phyloP scores from a whole-genome alignment of 1,139 yeast species.

The Yamadazyma dushanensis region DNA sequence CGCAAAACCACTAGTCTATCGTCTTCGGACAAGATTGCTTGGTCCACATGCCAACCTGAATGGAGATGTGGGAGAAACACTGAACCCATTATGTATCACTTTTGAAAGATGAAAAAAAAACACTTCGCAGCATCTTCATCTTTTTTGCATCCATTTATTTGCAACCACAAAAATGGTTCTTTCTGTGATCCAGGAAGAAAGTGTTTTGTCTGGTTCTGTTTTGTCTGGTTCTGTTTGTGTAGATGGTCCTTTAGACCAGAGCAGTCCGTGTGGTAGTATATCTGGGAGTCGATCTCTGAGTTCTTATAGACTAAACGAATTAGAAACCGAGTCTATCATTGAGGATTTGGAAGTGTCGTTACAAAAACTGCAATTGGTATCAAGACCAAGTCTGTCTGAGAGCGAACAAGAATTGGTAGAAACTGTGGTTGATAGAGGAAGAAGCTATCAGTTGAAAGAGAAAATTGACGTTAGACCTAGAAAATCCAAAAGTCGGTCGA shows the following conservation, averaged over 20 bases:
- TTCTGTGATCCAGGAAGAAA: no score
- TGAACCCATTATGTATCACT: slow-evolving; percentile 64
- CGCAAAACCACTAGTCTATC: slow-evolving; percentile 85
- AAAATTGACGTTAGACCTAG: no score
- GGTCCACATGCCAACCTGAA: slow-evolving; percentile 96
- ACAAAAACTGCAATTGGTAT: background rate
- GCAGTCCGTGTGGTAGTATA: no score
- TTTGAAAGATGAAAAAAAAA: background rate
- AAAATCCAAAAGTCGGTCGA: no score
- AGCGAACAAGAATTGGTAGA: background rate
- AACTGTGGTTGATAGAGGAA: slow-evolving; percentile 11
- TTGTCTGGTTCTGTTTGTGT: no score
- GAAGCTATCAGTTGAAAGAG: slow-evolving; percentile 8
- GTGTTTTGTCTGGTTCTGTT: no score
- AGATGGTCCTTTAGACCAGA: background rate
- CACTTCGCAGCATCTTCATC: background rate
- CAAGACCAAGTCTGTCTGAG: background rate
- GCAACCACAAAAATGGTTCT: background rate
- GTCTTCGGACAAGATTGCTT: slow-evolving; percentile 83
- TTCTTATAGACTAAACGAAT: slow-evolving; percentile 4
- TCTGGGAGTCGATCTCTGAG: no score
- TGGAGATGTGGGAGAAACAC: slow-evolving; percentile 83
- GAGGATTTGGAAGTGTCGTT: slow-evolving; percentile 12
- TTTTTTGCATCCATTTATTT: slow-evolving; percentile 16
- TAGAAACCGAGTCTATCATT: slow-evolving; percentile 10